Evolutionary conservation across 129 eudicot species (phyloP).

Genomic region (Mikania micrantha): DNA sequence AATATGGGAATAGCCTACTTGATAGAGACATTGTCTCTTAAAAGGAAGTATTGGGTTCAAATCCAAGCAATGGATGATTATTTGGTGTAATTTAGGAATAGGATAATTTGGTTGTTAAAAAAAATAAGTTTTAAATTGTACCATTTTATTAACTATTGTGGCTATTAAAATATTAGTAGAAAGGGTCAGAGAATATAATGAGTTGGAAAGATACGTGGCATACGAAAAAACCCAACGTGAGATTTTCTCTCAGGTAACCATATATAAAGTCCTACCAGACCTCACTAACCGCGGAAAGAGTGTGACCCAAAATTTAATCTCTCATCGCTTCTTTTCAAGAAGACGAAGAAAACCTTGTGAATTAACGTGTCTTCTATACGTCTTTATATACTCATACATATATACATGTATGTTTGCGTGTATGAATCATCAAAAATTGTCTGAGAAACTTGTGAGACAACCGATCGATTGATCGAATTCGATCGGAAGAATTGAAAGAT

Average conservation of each 20-base stretch:
- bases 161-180: too few relatives aligned
- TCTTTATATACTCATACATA: background rate
- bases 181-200: background rate
- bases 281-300: conserved; percentile 39
- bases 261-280: conserved; percentile 32
- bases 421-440: conserved; percentile 18
- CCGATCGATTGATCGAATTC: background rate
- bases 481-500: background rate
- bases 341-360: background rate
- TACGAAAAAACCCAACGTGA: conserved; percentile 37
- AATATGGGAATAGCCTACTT: too few relatives aligned
- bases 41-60: too few relatives aligned
- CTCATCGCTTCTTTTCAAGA: background rate
- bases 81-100: too few relatives aligned
- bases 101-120: too few relatives aligned
- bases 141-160: too few relatives aligned
- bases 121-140: too few relatives aligned
- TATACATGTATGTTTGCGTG: conserved; percentile 7
- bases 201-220: conserved; percentile 26
- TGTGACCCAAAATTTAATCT: conserved; percentile 18
- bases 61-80: too few relatives aligned
- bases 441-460: conserved; percentile 27
- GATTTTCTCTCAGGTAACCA: conserved; percentile 25
- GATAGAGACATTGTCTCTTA: too few relatives aligned
- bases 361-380: background rate